Evolutionary conservation across 495 filamentous ascomycete genomes (phyloP).

Genomic region (Penicillium atrosanguineum): DNA sequence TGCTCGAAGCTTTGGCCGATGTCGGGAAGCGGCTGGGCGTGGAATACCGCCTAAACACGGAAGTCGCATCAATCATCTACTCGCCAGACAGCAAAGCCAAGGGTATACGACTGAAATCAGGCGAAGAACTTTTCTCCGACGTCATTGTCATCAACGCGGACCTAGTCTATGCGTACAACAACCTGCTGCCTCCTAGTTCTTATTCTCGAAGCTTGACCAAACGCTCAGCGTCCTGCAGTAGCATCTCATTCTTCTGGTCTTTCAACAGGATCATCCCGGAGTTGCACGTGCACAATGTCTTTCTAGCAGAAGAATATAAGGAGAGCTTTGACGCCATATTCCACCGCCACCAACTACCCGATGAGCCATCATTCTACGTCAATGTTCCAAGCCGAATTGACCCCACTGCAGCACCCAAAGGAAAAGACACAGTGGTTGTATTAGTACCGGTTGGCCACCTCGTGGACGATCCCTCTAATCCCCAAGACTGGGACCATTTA

Average conservation of each 20-base stretch:
- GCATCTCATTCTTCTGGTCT: constrained; percentile 74
- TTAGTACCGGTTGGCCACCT: constrained; percentile 69
- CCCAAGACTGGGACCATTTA: constrained; percentile 57
- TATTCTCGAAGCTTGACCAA: constrained; percentile 48
- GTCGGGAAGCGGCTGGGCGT: constrained; percentile 57
- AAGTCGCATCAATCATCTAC: constrained; percentile 49
- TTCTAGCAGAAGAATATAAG: constrained; percentile 65
- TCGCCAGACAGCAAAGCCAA: constrained; percentile 43
- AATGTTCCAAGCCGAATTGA: constrained; percentile 68
- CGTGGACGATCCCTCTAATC: constrained; percentile 15
- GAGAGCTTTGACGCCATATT: constrained; percentile 72
- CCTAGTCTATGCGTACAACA: constrained; percentile 67
- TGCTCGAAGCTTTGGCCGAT: constrained; percentile 53
- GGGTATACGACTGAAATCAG: constrained; percentile 53
- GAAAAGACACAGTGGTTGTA: constrained; percentile 59
- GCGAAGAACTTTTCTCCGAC: constrained; percentile 55
- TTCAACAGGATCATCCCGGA: constrained; percentile 54
- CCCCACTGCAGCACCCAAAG: constrained; percentile 59
- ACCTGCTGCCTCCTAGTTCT: constrained; percentile 50
- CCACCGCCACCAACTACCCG: constrained; percentile 58
- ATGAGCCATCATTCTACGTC: constrained; percentile 68
- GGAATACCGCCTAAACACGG: constrained; percentile 52
- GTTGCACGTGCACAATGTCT: constrained; percentile 69
- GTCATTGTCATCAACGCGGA: constrained; percentile 66
- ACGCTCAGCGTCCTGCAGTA: constrained; percentile 58